phyloP scores from a whole-genome alignment of 139 green algal species.

The Zygnema circumcarinatum region DNA sequence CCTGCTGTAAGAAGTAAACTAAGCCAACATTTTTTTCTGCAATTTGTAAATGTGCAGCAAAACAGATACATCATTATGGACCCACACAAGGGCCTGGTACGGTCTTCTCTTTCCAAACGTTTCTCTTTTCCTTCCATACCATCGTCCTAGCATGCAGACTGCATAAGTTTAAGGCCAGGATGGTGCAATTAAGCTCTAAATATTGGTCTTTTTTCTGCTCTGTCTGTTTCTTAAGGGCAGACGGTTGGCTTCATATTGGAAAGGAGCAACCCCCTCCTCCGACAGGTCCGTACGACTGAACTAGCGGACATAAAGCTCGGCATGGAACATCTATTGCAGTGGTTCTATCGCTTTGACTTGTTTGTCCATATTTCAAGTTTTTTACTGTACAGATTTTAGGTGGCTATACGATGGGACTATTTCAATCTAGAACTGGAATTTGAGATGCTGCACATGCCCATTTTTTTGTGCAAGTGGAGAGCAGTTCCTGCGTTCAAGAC shows the following conservation, averaged over 20 bases:
- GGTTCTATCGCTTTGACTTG: too few relatives aligned
- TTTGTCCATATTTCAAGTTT: too few relatives aligned
- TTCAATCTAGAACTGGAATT: too few relatives aligned
- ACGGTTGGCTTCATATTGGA: conserved; percentile 43
- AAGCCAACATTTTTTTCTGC: too few relatives aligned
- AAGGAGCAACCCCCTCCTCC: conserved; percentile 43
- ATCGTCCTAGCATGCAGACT: not conserved
- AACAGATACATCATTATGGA: conserved; percentile 49
- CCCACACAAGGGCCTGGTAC: conserved; percentile 29
- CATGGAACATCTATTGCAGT: too few relatives aligned
- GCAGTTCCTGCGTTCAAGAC: conserved; percentile 11
- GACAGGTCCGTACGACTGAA: conserved; percentile 48
- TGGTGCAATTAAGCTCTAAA: not conserved
- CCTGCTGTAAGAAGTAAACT: too few relatives aligned
- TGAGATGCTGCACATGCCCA: too few relatives aligned
- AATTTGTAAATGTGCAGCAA: conserved; percentile 26
- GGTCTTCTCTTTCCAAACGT: not conserved
- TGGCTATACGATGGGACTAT: too few relatives aligned
- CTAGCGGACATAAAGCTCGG: too few relatives aligned
- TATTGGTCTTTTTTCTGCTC: conserved; percentile 8
- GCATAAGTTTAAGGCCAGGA: conserved; percentile 1
- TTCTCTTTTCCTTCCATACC: conserved; percentile 1
- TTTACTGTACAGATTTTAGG: too few relatives aligned
- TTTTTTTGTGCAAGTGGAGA: too few relatives aligned
- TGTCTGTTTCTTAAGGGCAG: not conserved